Conservation (phyloP, 805 yeast species). For the Komagataella mondaviorum region DNA sequence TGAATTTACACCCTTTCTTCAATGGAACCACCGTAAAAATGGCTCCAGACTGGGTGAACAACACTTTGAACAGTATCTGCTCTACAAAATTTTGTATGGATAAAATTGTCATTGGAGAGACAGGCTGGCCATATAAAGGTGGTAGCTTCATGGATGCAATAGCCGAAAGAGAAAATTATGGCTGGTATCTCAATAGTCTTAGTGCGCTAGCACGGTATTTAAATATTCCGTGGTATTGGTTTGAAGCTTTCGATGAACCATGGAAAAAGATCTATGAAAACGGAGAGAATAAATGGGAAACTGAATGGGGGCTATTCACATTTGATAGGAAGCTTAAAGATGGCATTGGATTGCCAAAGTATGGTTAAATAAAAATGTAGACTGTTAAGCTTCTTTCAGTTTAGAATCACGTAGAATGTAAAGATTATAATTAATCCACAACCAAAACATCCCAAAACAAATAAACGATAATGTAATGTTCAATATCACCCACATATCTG, state of each 20-base stretch:
- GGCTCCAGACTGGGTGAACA: slow-evolving; percentile 40
- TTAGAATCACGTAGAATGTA: not conserved
- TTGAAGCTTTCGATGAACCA: slow-evolving; percentile 64
- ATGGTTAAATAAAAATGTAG: slow-evolving; percentile 4
- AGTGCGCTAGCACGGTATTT: slow-evolving; percentile 4
- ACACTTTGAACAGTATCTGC: slow-evolving; percentile 17
- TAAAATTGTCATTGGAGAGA: slow-evolving; percentile 38
- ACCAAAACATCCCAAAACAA: slow-evolving; percentile 62
- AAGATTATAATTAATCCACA: slow-evolving; percentile 60
- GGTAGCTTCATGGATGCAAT: slow-evolving; percentile 30
- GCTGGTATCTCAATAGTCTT: not conserved
- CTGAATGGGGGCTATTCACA: slow-evolving; percentile 59
- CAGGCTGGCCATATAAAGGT: slow-evolving; percentile 65
- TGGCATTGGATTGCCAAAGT: slow-evolving; percentile 26
- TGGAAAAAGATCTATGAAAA: slow-evolving; percentile 47
- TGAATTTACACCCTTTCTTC: slow-evolving; percentile 57
- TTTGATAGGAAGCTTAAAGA: slow-evolving; percentile 31
- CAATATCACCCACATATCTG: slow-evolving; percentile 77
- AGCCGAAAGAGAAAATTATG: slow-evolving; percentile 21
- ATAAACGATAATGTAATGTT: slow-evolving; percentile 66
- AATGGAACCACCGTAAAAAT: slow-evolving; percentile 35
- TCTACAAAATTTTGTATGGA: not conserved
- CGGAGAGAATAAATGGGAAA: slow-evolving; percentile 41
- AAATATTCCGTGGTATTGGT: slow-evolving; percentile 39
- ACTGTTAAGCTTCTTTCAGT: not conserved